Evolutionary conservation across 768 basidiomycete species (phyloP).

Genomic region (Pleurotus tuoliensis): DNA sequence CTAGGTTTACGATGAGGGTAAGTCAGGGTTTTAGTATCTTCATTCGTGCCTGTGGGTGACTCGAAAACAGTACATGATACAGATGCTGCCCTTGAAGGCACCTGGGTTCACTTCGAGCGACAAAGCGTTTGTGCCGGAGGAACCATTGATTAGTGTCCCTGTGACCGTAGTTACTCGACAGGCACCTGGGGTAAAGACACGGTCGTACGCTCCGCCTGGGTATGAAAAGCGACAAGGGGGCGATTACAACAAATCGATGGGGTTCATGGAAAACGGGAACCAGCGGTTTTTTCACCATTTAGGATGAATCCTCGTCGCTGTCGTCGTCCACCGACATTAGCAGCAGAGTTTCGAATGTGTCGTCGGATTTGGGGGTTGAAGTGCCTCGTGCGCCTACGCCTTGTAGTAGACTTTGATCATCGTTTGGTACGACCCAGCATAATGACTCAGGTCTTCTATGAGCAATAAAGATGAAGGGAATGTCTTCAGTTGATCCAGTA

Average conservation of each 20-base stretch:
- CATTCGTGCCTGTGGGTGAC: not conserved
- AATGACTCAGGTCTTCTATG: constrained; percentile 53
- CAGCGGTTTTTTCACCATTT: constrained; percentile 39
- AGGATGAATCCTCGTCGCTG: constrained; percentile 3
- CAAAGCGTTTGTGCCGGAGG: constrained; percentile 11
- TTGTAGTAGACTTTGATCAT: constrained; percentile 51
- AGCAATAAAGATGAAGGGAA: constrained; percentile 60
- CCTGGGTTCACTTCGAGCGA: constrained; percentile 32
- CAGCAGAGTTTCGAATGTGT: constrained; percentile 68
- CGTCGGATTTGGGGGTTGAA: constrained; percentile 47
- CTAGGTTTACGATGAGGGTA: constrained; percentile 44
- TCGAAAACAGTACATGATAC: constrained; percentile 38
- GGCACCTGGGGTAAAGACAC: constrained; percentile 32
- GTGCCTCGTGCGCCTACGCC: constrained; percentile 53
- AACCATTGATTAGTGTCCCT: constrained; percentile 31
- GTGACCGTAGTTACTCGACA: constrained; percentile 37
- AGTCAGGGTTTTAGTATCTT: constrained; percentile 14
- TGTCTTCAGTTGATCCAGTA: constrained; percentile 38
- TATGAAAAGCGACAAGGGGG: constrained; percentile 38
- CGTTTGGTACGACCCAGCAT: constrained; percentile 47
- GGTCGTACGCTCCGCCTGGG: constrained; percentile 50
- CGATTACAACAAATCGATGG: constrained; percentile 50
- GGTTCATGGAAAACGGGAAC: constrained; percentile 53
- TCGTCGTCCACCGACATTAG: constrained; percentile 34
- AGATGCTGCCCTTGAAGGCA: constrained; percentile 37